phyloP scores from a whole-genome alignment of 768 basidiomycete genomes.

The Suillus sp. region DNA sequence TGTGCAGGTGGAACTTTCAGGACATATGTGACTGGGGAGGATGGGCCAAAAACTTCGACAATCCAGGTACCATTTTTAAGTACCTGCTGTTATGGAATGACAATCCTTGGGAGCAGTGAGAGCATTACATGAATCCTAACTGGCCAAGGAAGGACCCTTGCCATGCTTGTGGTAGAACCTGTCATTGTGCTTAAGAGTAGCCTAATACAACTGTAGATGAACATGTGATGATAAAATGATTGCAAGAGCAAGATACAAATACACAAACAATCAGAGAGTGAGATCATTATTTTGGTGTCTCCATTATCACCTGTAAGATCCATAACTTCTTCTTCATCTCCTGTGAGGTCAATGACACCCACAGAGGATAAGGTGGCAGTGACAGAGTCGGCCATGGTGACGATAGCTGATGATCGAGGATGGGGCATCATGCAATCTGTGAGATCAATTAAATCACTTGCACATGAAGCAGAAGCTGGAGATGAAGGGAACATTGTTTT shows the following conservation, averaged over 20 bases:
- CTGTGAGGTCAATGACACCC: background rate
- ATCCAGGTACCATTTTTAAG: conserved; percentile 41
- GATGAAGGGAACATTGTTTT: background rate
- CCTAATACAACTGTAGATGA: too few relatives aligned
- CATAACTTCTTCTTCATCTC: background rate
- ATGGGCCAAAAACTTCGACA: conserved; percentile 41
- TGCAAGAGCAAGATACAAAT: too few relatives aligned
- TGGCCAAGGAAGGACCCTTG: conserved; percentile 26
- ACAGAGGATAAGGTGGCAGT: background rate
- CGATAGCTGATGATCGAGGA: too few relatives aligned
- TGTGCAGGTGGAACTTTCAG: conserved; percentile 37
- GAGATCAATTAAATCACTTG: too few relatives aligned
- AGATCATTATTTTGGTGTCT: background rate
- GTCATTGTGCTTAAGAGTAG: conserved; percentile 29
- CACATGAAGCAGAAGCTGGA: too few relatives aligned
- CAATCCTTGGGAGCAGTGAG: conserved; percentile 28
- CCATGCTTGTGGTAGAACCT: conserved; percentile 33
- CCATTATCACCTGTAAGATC: too few relatives aligned
- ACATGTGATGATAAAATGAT: too few relatives aligned
- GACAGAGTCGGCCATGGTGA: too few relatives aligned
- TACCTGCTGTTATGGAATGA: conserved; percentile 46
- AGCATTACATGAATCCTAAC: conserved; percentile 42
- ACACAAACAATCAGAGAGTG: background rate
- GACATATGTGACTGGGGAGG: conserved; percentile 49
- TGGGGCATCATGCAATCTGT: too few relatives aligned